Percentiles rank a stretch among this genome's conserved stretches.
Conservation (phyloP, 2,329 filamentous ascomycete species). For the Elsinoe fawcettii region DNA sequence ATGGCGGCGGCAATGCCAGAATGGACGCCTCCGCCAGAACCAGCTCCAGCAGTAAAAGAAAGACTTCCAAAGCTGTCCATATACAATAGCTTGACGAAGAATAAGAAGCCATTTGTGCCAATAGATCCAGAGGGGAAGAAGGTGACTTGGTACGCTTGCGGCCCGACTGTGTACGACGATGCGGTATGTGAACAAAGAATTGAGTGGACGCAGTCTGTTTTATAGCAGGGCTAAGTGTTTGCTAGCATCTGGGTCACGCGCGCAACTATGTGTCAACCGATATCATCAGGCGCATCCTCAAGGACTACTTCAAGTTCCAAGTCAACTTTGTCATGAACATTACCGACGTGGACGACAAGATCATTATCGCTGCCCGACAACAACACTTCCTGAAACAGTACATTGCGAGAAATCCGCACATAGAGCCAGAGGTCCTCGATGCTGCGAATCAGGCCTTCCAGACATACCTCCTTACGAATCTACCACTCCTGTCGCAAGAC, state of each 20-base stretch:
- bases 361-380: slow-evolving; percentile 61
- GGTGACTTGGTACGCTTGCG: slow-evolving; percentile 83
- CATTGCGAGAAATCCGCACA: slow-evolving; percentile 42
- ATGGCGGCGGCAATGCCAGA: slow-evolving; percentile 20
- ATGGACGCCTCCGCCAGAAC: slow-evolving; percentile 31
- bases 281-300: slow-evolving; percentile 73
- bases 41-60: slow-evolving; percentile 24
- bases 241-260: slow-evolving; percentile 65
- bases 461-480: slow-evolving; percentile 60
- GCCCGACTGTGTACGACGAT: slow-evolving; percentile 73
- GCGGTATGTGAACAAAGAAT: slow-evolving; percentile 31
- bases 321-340: slow-evolving; percentile 91
- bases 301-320: slow-evolving; percentile 74
- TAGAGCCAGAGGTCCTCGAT: slow-evolving; percentile 41
- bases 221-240: slow-evolving; percentile 8
- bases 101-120: slow-evolving; percentile 66
- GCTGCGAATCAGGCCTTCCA: slow-evolving; percentile 46
- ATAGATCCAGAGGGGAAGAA: slow-evolving; percentile 59
- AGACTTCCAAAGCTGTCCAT: slow-evolving; percentile 56
- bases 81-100: slow-evolving; percentile 71
- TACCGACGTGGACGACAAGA: slow-evolving; percentile 65
- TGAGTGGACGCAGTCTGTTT: neutral
- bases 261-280: slow-evolving; percentile 88
- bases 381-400: slow-evolving; percentile 69
- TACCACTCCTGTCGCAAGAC: slow-evolving; percentile 42